Evolutionary conservation across 1,139 yeast genomes (phyloP).

Genomic region (Yamadazyma pseudoaaseri): DNA sequence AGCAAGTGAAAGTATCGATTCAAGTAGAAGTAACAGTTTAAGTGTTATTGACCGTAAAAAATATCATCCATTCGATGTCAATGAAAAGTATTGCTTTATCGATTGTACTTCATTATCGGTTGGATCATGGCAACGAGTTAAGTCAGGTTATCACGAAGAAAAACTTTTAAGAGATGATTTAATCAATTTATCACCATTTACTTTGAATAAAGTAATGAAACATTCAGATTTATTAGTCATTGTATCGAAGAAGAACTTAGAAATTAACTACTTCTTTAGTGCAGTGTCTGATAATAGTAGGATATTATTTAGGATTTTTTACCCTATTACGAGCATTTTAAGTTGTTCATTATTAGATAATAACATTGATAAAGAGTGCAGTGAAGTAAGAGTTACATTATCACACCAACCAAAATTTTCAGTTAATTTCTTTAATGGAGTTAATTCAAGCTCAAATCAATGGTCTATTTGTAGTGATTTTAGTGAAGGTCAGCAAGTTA

Average conservation of each 20-base stretch:
- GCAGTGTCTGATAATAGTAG: conserved; percentile 66
- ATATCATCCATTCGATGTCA: conserved; percentile 39
- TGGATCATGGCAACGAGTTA: conserved; percentile 77
- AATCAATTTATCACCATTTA: conserved; percentile 63
- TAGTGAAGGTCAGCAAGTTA: conserved; percentile 78
- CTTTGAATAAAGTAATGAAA: conserved; percentile 60
- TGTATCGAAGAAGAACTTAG: conserved; percentile 65
- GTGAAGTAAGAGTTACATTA: conserved; percentile 52
- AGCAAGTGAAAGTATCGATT: conserved; percentile 12
- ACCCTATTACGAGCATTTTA: conserved; percentile 50
- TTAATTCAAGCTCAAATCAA: conserved; percentile 54
- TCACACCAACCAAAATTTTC: conserved; percentile 72
- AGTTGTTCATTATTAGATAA: conserved; percentile 50
- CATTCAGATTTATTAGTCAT: conserved; percentile 68
- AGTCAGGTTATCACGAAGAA: conserved; percentile 55
- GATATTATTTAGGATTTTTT: conserved; percentile 68
- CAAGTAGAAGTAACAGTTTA: conserved; percentile 24
- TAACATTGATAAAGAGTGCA: conserved; percentile 39
- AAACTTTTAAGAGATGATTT: conserved; percentile 41
- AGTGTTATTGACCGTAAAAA: conserved; percentile 13
- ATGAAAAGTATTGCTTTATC: conserved; percentile 65
- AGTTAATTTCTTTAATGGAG: conserved; percentile 61
- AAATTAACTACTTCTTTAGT: conserved; percentile 71
- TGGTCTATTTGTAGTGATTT: conserved; percentile 86
- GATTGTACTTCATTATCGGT: conserved; percentile 68